A percentile compares a stretch with the other conserved stretches of the same genome.
These are phyloP conservation scores for Chalara sp. DNA, from an alignment of 2,329 filamentous ascomycete genomes.

Conservation along the genomic window DNA sequence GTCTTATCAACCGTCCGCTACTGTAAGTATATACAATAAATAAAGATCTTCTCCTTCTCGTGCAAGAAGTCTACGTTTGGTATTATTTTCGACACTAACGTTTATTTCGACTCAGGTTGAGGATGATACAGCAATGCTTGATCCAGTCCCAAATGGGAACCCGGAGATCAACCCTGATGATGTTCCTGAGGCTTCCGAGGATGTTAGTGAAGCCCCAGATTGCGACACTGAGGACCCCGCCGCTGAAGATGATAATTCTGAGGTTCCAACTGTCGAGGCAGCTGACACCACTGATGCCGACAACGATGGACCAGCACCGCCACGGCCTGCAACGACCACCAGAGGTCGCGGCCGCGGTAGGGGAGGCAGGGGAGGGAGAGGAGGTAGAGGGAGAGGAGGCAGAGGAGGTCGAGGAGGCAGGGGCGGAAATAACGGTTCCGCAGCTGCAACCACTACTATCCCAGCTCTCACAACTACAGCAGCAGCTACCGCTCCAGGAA, in stretches of 20 bases:
- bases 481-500: no score
- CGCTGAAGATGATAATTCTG: background rate
- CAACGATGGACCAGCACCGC: background rate
- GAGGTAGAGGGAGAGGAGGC: slow-evolving; percentile 3
- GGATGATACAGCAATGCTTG: no score
- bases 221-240: background rate
- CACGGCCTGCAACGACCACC: background rate
- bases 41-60: no score
- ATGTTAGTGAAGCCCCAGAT: background rate
- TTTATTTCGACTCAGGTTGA: no score
- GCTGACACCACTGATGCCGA: background rate
- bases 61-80: no score
- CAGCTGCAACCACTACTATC: no score
- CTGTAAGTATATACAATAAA: no score
- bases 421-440: background rate
- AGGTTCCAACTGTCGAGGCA: slow-evolving; percentile 1
- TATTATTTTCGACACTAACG: no score
- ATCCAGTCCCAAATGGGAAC: no score
- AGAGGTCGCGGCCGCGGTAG: background rate
- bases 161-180: background rate
- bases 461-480: no score
- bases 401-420: slow-evolving; percentile 12
- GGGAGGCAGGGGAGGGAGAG: background rate
- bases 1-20: no score
- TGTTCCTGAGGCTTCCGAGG: no score